Conservation (phyloP, 331 rosid genomes). For the Pyrus hybrid region DNA sequence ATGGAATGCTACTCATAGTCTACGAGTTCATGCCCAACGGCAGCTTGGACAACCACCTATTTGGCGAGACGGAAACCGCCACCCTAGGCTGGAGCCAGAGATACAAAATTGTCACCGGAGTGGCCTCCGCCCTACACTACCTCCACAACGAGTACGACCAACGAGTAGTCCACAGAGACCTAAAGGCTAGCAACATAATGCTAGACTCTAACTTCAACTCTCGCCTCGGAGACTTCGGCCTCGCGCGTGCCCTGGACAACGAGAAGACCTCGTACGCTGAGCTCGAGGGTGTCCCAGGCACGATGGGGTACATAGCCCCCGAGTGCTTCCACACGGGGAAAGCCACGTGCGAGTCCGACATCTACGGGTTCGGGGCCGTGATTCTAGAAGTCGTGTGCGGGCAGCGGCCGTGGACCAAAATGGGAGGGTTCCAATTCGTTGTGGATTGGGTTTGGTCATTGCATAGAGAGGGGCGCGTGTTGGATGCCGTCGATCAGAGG, state of each 20-base stretch:
- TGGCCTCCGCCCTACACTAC: conserved; percentile 60
- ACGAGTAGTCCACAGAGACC: conserved; percentile 64
- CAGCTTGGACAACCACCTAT: conserved; percentile 65
- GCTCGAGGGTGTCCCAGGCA: conserved; percentile 60
- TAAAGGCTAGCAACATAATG: conserved; percentile 77
- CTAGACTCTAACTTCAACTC: conserved; percentile 58
- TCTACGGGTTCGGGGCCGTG: conserved; percentile 60
- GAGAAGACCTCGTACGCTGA: conserved; percentile 59
- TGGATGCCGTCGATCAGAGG: conserved; percentile 47
- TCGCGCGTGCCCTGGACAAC: conserved; percentile 66
- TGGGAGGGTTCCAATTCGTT: conserved; percentile 31
- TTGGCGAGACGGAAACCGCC: conserved; percentile 28
- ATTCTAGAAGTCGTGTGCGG: conserved; percentile 65
- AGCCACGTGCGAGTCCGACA: conserved; percentile 61
- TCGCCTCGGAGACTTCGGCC: conserved; percentile 60
- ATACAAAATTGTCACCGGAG: conserved; percentile 55
- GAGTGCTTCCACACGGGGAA: conserved; percentile 82
- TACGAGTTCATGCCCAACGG: conserved; percentile 87
- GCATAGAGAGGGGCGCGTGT: conserved; percentile 40
- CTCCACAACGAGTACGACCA: conserved; percentile 73
- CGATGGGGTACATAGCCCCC: conserved; percentile 73
- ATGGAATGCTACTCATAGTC: conserved; percentile 51
- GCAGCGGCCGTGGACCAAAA: conserved; percentile 51
- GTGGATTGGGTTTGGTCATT: conserved; percentile 80
- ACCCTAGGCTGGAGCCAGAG: conserved; percentile 49